Base-by-base conservation (phyloP, 805 yeast species). In the Wickerhamiella cacticola region DNA sequence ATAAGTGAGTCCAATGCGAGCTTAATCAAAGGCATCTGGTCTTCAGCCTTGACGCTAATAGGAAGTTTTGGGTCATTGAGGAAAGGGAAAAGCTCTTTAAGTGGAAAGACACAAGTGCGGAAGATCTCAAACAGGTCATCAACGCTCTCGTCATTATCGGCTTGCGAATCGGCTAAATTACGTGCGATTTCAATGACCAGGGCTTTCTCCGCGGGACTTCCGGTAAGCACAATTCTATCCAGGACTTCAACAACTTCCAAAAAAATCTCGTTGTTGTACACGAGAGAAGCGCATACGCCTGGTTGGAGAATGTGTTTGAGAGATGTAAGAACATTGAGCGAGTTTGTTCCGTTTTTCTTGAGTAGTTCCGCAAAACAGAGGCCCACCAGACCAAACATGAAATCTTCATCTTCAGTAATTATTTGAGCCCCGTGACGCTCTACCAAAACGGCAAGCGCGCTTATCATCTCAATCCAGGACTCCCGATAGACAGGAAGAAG, bases 51-150 rank as follows among this genome's bases (percentile, higher is more conserved):
- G 12, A 38, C 15, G 35, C 34, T 29, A 19, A 45, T 16, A 19
- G 34, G 21, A 8, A 35, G 34, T 6, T 22, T 16, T 1, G 38
- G 40, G 29, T 38, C 36, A 13, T 16, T 38, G 16, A 45, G 33
- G 16, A 45, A 38, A n/a, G 21, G 46, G 62, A 55, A 4, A 16
- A 63, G 65, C 39, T 63, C 60, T 40, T 64, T 66, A 15, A 87
- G 64, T 0, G 84, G 80, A 18, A 79, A 68, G 67, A 82, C 69
- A 15, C 76, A 73, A 5, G 87, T 72, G 52, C 95, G 70, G 44
- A 87, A 64, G 22, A 88, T 67, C 59, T 89, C 96, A 61, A 89
- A 85, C 39, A 86, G 65, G 57, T 83, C 85, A 55, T 85, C 94
- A 48, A 83, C 79, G 45, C 78, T 80, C 24, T 68, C 70, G 8